Base-by-base conservation (phyloP, 805 yeast genomes). In the Saturnispora sanitii region DNA sequence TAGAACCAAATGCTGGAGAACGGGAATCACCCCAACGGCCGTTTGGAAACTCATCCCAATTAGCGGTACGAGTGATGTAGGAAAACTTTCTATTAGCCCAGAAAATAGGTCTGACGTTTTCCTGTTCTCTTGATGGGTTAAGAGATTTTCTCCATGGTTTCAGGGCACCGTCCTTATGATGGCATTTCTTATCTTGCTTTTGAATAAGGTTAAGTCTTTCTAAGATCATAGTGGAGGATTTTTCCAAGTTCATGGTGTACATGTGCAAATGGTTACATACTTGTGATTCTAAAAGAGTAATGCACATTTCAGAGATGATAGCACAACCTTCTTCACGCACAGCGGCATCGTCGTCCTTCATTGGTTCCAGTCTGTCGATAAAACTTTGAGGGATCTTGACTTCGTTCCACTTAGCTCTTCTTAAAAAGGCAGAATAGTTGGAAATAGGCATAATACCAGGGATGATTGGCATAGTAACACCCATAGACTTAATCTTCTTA, bases 391-490 rank as follows among this genome's bases (percentile, higher is more conserved):
- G 98, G 44, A 92, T 71, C 31, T 71, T 62, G 51, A 92, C 79
- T 54, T 83, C 82, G 45, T 94, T 86, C 98, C 98, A 92, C 41
- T 77, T 77, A 16, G 96, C 95, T 59, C 98, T 77, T 66, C 98
- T 80, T 47, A 87, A 61, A 58, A 92, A 92, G 3, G 95, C 77
- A 20, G 94, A 82, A 62, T 90, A 88, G 3, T 96, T 85, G n/a
- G 94, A 79, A 44, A 92, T 88, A 18, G 98, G 98, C 98, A 92
- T 92, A 61, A 92, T 87, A 12, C 98, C 98, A 1, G 98, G 98
- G 45, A 92, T 80, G 49, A 92, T 83, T 22, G 97, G 97, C 40
- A 84, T 77, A 30, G 68, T 68, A 48, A 92, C 73, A 18, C 95
- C 96, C 18, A 67, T 66, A 18, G 69, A 76, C 50, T 90, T 73